Conservation (phyloP, 768 basidiomycete genomes). For the Neoboletus brunneissimus region DNA sequence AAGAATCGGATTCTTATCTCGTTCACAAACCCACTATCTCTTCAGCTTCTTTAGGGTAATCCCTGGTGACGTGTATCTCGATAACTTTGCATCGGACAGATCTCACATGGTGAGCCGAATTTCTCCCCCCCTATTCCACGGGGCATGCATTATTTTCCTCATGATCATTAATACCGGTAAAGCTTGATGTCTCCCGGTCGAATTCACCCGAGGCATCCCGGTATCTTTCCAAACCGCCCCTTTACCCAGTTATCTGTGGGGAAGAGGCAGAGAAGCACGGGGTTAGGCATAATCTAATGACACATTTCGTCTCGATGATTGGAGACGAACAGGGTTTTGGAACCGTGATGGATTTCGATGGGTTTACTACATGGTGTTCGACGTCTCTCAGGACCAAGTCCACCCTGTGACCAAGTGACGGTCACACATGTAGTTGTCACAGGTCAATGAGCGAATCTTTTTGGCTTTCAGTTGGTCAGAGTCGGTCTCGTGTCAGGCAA, state of each 20-base stretch:
- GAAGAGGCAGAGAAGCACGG: constrained; percentile 36
- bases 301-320: constrained; percentile 53
- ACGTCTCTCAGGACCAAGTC: neutral
- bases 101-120: constrained; percentile 62
- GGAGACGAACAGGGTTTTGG: constrained; percentile 37
- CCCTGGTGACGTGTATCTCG: constrained; percentile 47
- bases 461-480: constrained; percentile 2
- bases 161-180: neutral
- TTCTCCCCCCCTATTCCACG: constrained; percentile 11
- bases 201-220: constrained; percentile 10
- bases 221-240: constrained; percentile 48
- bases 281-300: constrained; percentile 54
- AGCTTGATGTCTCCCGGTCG: constrained; percentile 4
- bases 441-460: constrained; percentile 20
- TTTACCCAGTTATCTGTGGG: constrained; percentile 51
- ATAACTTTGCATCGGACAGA: constrained; percentile 69
- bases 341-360: constrained; percentile 36
- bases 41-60: constrained; percentile 64
- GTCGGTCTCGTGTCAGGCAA: constrained; percentile 2
- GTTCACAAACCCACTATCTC: constrained; percentile 2
- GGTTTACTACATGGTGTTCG: constrained; percentile 24
- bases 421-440: constrained; percentile 20
- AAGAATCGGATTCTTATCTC: constrained; percentile 3
- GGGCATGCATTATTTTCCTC: neutral
- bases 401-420: constrained; percentile 19